phyloP scores from a whole-genome alignment of 2,329 filamentous ascomycete genomes.

The Sporothrix inflata region DNA sequence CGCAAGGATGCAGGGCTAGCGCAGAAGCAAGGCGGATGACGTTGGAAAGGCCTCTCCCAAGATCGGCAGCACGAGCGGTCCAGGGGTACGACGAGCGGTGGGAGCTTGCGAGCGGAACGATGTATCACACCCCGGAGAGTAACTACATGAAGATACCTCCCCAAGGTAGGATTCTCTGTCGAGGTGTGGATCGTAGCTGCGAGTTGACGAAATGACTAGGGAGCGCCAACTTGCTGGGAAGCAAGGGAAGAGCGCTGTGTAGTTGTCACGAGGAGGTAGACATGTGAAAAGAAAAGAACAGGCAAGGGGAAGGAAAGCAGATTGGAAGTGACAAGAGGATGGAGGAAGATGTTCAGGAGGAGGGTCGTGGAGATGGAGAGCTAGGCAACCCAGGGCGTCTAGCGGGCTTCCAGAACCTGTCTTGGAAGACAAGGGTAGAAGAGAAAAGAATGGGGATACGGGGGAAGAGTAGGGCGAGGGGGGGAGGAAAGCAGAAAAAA shows the following conservation, averaged over 20 bases:
- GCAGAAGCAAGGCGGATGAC: conserved; percentile 27
- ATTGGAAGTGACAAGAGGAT: not conserved
- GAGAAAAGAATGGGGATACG: not conserved
- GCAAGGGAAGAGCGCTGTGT: not conserved
- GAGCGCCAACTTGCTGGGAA: not conserved
- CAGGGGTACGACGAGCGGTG: conserved; percentile 13
- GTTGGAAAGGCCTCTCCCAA: conserved; percentile 20
- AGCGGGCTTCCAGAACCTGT: conserved; percentile 22
- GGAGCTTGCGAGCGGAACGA: conserved; percentile 13
- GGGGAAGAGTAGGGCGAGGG: not conserved
- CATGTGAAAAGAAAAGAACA: conserved; percentile 15
- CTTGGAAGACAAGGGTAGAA: conserved; percentile 2
- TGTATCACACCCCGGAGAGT: conserved; percentile 15
- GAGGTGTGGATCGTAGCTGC: conserved; percentile 20
- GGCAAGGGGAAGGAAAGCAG: not conserved
- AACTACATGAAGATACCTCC: not conserved
- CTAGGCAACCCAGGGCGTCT: not conserved
- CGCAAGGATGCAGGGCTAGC: conserved; percentile 23
- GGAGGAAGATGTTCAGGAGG: not conserved
- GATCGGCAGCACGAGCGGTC: conserved; percentile 22
- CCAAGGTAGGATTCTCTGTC: not conserved
- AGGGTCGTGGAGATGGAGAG: not conserved
- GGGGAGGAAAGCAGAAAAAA: not conserved
- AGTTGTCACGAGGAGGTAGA: not conserved
- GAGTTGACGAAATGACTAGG: conserved; percentile 21